These are phyloP conservation scores for Aspergillus carbonarius DNA, from an alignment of 2,329 filamentous ascomycete species.

Conservation along the genomic window DNA sequence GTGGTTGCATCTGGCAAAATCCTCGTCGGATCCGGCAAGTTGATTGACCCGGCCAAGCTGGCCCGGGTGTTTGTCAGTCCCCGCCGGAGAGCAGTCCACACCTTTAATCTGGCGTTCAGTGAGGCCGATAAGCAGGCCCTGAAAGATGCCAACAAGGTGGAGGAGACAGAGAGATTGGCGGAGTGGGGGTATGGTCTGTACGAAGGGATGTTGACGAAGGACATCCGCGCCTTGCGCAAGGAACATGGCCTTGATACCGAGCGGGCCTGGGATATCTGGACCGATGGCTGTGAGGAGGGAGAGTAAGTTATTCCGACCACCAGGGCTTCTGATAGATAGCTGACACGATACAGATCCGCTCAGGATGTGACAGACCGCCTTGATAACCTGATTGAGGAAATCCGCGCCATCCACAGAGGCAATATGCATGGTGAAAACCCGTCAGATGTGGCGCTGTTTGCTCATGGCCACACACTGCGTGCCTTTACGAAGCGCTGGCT, in stretches of 20 bases:
- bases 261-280: conserved; percentile 58
- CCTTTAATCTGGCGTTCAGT: conserved; percentile 49
- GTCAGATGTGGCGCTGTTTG: conserved; percentile 40
- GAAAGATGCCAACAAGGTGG: conserved; percentile 35
- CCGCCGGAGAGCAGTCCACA: conserved; percentile 49
- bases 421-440: conserved; percentile 43
- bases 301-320: conserved; percentile 43
- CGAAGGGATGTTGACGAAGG: conserved; percentile 55
- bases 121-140: conserved; percentile 25
- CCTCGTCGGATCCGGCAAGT: conserved; percentile 51
- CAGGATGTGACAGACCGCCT: conserved; percentile 43
- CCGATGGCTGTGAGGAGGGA: conserved; percentile 58
- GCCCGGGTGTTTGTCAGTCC: conserved; percentile 53
- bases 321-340: not conserved
- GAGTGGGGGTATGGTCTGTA: conserved; percentile 67
- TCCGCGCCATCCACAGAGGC: conserved; percentile 41
- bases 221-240: conserved; percentile 51
- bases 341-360: conserved; percentile 25
- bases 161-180: conserved; percentile 52
- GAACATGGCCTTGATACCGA: conserved; percentile 50
- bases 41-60: conserved; percentile 53
- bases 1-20: conserved; percentile 45
- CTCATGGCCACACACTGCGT: conserved; percentile 49
- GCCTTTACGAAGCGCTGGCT: conserved; percentile 51
- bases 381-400: conserved; percentile 44